These are phyloP conservation scores for Paramecium octaurelia DNA, from an alignment of 73 alveolate species.

Conservation along the genomic window DNA sequence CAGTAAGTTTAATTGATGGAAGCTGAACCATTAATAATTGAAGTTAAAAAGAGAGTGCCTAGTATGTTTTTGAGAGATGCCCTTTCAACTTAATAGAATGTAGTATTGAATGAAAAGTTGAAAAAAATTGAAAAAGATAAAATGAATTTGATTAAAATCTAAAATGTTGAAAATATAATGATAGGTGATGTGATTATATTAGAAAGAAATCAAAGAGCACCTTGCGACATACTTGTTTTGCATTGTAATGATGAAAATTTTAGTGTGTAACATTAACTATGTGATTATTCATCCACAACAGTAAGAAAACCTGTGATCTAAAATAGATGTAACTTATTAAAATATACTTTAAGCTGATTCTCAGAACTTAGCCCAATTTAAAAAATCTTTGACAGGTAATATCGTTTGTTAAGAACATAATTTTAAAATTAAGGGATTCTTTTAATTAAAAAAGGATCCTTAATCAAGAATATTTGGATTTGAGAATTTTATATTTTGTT, in stretches of 20 bases:
- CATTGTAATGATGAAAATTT: background rate
- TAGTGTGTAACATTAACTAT: background rate
- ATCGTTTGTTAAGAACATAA: background rate
- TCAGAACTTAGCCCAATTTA: background rate
- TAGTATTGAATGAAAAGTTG: background rate
- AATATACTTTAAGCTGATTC: background rate
- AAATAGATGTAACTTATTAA: background rate
- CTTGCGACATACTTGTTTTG: background rate
- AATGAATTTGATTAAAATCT: background rate
- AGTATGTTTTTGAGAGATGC: background rate
- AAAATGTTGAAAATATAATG: background rate
- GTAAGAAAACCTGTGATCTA: background rate
- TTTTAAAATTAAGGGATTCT: background rate
- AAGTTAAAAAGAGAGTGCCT: background rate
- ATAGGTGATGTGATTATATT: background rate
- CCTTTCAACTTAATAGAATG: background rate
- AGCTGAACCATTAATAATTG: background rate
- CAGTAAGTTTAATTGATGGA: background rate
- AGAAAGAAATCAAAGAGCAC: constrained; percentile 20
- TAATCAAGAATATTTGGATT: background rate
- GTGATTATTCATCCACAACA: background rate
- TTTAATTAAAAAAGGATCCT: constrained; percentile 33
- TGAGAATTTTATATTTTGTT: background rate
- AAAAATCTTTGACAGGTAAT: background rate
- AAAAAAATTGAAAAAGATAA: background rate